Conservation (phyloP, 108 stramenopile species). For the Skeletonema marinoi region DNA sequence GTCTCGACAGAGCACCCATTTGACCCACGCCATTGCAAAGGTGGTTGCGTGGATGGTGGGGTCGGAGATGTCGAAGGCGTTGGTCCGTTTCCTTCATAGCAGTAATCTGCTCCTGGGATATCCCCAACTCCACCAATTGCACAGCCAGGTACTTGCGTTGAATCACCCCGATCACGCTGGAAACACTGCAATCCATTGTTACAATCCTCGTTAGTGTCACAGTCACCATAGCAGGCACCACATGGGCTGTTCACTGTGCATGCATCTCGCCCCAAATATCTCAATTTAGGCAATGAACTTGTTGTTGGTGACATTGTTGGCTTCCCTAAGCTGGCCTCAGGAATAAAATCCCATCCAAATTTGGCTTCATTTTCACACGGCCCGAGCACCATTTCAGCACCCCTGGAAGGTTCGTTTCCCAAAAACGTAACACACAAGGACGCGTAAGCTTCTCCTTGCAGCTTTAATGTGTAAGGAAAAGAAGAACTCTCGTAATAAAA, state of each 20-base stretch:
- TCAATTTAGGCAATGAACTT: slow-evolving; percentile 14
- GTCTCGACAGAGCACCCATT: slow-evolving; percentile 25
- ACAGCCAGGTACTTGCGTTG: slow-evolving; percentile 44
- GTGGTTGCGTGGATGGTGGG: not conserved
- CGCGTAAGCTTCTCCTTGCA: slow-evolving; percentile 21
- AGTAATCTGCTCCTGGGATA: slow-evolving; percentile 45
- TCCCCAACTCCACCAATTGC: slow-evolving; percentile 23
- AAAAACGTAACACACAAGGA: slow-evolving; percentile 34
- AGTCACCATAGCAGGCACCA: slow-evolving; percentile 44
- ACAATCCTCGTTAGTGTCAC: slow-evolving; percentile 46
- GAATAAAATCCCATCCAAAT: slow-evolving; percentile 44
- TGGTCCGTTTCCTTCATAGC: slow-evolving; percentile 17
- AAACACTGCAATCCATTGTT: slow-evolving; percentile 34
- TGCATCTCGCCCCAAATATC: slow-evolving; percentile 35
- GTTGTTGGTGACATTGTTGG: not conserved
- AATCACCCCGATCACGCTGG: slow-evolving; percentile 38
- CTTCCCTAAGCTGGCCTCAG: slow-evolving; percentile 11
- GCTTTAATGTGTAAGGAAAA: slow-evolving; percentile 8
- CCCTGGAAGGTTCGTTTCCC: slow-evolving; percentile 25
- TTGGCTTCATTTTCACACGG: slow-evolving; percentile 22
- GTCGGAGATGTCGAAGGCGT: slow-evolving; percentile 1
- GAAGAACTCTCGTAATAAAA: slow-evolving; percentile 18
- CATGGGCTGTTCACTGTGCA: slow-evolving; percentile 21
- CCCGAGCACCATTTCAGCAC: slow-evolving; percentile 31
- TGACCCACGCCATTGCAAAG: slow-evolving; percentile 32